Evolutionary conservation across 2,329 filamentous ascomycete species (phyloP).

Genomic region (Esteya vermicola): DNA sequence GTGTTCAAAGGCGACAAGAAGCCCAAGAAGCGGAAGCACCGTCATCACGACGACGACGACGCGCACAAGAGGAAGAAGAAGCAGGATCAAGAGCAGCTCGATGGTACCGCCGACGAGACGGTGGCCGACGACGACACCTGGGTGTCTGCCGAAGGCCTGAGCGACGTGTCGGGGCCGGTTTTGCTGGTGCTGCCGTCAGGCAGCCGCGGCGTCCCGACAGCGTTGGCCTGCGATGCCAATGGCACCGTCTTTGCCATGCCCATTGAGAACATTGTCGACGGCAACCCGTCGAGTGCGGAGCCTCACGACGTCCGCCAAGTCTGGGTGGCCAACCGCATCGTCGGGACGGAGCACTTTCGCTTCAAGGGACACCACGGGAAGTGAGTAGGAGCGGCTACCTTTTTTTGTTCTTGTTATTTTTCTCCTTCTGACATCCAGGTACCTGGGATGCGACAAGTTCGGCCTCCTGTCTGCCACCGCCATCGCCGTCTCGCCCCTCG

Average conservation of each 20-base stretch:
- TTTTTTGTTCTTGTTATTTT: background rate
- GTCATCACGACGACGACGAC: constrained; percentile 31
- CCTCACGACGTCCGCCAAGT: constrained; percentile 94
- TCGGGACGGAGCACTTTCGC: constrained; percentile 66
- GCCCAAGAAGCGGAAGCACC: constrained; percentile 77
- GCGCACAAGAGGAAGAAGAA: constrained; percentile 16
- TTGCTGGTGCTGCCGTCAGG: constrained; percentile 71
- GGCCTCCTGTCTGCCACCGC: constrained; percentile 63
- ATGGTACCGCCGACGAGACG: constrained; percentile 20
- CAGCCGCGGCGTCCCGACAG: constrained; percentile 57
- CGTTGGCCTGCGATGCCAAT: constrained; percentile 71
- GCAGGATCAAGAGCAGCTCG: constrained; percentile 23
- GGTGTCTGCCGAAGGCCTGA: constrained; percentile 66
- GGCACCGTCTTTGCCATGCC: constrained; percentile 73
- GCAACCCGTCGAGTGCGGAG: constrained; percentile 70
- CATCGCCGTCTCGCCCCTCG: constrained; percentile 71
- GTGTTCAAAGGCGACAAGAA: constrained; percentile 97
- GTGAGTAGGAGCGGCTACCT: constrained; percentile 26
- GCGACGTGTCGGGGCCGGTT: constrained; percentile 69
- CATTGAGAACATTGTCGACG: constrained; percentile 81
- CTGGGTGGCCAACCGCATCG: constrained; percentile 76
- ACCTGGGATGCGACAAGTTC: constrained; percentile 73
- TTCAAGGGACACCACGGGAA: constrained; percentile 86
- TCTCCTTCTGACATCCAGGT: constrained; percentile 41
- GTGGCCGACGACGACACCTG: constrained; percentile 65